Conservation (phyloP, 768 basidiomycete genomes). For the Cyclocybe cylindracea region DNA sequence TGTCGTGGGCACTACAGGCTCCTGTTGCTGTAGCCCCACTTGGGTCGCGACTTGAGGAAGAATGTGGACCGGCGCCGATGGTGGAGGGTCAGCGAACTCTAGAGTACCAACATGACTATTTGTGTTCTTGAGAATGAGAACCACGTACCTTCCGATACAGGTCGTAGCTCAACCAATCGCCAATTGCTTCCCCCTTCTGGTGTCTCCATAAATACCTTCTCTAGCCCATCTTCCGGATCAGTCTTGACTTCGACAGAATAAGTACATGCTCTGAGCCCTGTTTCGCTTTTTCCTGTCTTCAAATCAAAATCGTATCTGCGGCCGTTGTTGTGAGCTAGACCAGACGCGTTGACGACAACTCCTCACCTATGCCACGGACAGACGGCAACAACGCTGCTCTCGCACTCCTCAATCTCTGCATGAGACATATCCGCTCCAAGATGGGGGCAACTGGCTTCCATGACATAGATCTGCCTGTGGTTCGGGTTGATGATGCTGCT, state of each 20-base stretch:
- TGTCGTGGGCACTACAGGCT: constrained; percentile 49
- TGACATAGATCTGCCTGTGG: constrained; percentile 62
- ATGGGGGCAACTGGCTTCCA: constrained; percentile 83
- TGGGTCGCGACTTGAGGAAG: constrained; percentile 5
- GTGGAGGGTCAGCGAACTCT: constrained; percentile 73
- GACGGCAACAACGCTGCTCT: constrained; percentile 59
- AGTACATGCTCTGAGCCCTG: constrained; percentile 68
- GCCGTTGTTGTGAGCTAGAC: not conserved
- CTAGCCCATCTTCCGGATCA: constrained; percentile 36
- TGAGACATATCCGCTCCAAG: constrained; percentile 80
- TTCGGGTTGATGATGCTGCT: constrained; percentile 10
- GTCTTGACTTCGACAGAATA: constrained; percentile 56
- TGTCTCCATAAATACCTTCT: constrained; percentile 59
- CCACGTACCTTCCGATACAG: constrained; percentile 67
- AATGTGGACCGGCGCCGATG: constrained; percentile 20
- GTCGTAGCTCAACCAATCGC: constrained; percentile 66
- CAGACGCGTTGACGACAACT: not conserved
- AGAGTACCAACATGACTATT: not conserved
- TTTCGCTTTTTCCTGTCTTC: constrained; percentile 69
- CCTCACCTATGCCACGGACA: constrained; percentile 76
- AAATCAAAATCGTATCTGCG: constrained; percentile 75
- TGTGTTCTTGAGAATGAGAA: not conserved
- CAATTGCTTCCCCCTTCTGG: constrained; percentile 56
- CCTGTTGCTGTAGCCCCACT: constrained; percentile 24
- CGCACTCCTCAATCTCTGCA: constrained; percentile 76